These are phyloP conservation scores for Pneumocystis canis DNA, from an alignment of 1,139 yeast genomes.

Conservation along the genomic window DNA sequence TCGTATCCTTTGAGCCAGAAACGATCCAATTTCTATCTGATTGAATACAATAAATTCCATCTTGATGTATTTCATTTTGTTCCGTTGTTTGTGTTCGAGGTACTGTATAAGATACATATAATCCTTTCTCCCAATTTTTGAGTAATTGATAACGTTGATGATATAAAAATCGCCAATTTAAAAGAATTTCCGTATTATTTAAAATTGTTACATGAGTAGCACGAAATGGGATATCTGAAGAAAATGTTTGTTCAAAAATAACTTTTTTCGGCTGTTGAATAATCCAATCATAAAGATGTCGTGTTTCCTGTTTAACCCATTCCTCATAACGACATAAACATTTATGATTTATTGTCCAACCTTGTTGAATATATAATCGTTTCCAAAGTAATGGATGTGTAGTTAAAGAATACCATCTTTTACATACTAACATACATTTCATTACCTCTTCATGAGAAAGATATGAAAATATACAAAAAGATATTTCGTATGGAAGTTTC, in stretches of 20 bases:
- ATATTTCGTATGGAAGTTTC: conserved; percentile 10
- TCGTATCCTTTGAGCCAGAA: conserved; percentile 11
- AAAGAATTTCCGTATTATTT: background rate
- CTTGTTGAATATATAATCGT: conserved; percentile 10
- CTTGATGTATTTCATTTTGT: conserved; percentile 5
- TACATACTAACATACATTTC: conserved; percentile 6
- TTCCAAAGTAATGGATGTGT: conserved; percentile 12
- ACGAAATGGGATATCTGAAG: background rate
- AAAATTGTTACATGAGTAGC: background rate
- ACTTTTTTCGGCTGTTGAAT: background rate
- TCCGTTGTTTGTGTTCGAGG: conserved; percentile 1
- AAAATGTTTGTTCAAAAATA: background rate
- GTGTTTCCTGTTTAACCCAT: conserved; percentile 2
- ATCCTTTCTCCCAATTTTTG: conserved; percentile 13
- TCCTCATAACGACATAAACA: conserved; percentile 6
- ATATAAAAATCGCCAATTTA: conserved; percentile 13
- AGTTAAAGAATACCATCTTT: conserved; percentile 10
- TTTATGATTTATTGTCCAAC: conserved; percentile 10
- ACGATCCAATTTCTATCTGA: conserved; percentile 16
- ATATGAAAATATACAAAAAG: conserved; percentile 7
- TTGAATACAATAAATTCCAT: conserved; percentile 14
- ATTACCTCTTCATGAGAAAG: conserved; percentile 9
- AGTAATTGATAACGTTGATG: conserved; percentile 9
- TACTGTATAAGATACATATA: conserved; percentile 5
- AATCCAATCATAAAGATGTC: background rate